Evolutionary conservation across 768 basidiomycete genomes (phyloP), one percentile per base, ranked within the genome.

Genomic region (Favolaschia claudopus): DNA sequence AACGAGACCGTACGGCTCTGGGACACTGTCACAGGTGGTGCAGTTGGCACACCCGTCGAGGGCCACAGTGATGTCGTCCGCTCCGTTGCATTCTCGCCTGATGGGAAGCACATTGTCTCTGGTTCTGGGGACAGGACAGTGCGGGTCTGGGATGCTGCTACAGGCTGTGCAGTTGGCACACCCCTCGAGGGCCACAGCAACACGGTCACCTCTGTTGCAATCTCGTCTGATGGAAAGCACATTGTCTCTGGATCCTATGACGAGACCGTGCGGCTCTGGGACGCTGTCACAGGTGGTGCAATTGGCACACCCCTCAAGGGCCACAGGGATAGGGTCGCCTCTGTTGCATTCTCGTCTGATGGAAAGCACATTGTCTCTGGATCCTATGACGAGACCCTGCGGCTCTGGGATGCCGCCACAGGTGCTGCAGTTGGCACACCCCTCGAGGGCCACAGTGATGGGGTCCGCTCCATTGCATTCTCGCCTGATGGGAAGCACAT

Each of bases 91-190:
- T 68, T 60, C 32, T 68, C 67, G 14, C 63, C 60, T 22, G 64
- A 63, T 42, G 64, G 61, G 25, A 62, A 46, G 13, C 47, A 37
- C n/a, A 60, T 69, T 50, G 67, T 58, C 5, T 66, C 67, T 40
- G 66, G 66, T 24, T 67, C 57, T 19, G 7, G 15, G 8, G 66
- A 67, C 37, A 53, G 19, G 10, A 65, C 50, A 28, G 40, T 65
- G 29, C 53, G 64, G 1, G 34, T 68, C 13, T 67, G 67, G 67
- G 54, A 69, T 49, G 29, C 32, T 15, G 13, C 17, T 25, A 40
- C 60, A 25, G 40, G 31, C 2, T 5, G 24, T 10, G 46, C 19
- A n/a, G 31, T 63, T 50, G 40, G 32, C 14, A n/a, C n/a, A 15
- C 49, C 55, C n/a, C 44, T 60, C 4, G 24, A 25, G 36, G 65